phyloP scores from a whole-genome alignment of 495 filamentous ascomycete species.

The Tuber indicum region DNA sequence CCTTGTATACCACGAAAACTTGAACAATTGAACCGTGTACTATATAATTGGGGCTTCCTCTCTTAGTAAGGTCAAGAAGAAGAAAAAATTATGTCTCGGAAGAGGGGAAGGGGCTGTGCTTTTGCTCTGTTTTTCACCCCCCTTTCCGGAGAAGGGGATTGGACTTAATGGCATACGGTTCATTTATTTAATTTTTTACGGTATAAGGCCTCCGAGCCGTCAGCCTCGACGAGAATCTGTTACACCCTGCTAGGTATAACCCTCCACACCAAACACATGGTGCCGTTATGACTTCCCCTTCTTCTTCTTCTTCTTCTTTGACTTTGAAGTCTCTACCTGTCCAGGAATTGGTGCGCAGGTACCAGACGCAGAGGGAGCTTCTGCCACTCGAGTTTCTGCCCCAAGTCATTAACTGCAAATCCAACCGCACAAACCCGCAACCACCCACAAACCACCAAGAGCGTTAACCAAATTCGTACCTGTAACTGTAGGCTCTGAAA shows the following conservation, averaged over 20 bases:
- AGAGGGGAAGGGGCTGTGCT: too few species aligned
- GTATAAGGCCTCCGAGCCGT: not conserved
- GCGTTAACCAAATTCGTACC: slow-evolving; percentile 7
- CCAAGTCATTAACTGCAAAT: not conserved
- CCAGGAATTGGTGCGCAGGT: slow-evolving; percentile 13
- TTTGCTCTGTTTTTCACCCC: too few species aligned
- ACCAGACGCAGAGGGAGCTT: slow-evolving; percentile 7
- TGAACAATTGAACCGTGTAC: too few species aligned
- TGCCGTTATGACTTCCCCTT: slow-evolving; percentile 29
- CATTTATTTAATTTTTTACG: too few species aligned
- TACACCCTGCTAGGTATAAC: not conserved
- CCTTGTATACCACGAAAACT: not conserved
- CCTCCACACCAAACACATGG: too few species aligned
- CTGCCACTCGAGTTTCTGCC: slow-evolving; percentile 16
- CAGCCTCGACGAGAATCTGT: not conserved
- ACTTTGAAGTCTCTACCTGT: slow-evolving; percentile 15
- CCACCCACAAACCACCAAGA: not conserved
- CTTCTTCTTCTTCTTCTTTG: slow-evolving; percentile 39
- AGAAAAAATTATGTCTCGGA: too few species aligned
- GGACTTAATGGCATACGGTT: too few species aligned
- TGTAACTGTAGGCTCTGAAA: slow-evolving; percentile 26
- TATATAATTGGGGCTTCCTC: too few species aligned
- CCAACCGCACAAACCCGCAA: not conserved
- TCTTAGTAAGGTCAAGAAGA: too few species aligned
- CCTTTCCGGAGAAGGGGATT: too few species aligned